Evolutionary conservation across 2,329 filamentous ascomycete species (phyloP).

Genomic region (Trichoderma citrinoviride): DNA sequence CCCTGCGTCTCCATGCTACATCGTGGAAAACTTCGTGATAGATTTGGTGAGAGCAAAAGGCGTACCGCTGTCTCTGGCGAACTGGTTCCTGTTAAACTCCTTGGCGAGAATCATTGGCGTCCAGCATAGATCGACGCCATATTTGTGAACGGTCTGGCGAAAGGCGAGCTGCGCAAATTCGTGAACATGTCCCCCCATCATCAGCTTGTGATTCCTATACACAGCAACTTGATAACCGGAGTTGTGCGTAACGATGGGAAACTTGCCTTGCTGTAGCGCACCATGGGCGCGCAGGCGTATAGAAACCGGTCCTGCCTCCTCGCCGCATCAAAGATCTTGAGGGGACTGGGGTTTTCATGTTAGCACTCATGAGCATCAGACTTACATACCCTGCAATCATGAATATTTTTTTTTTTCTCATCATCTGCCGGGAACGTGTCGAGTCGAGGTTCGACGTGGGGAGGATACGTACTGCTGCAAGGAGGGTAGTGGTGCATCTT

Average conservation of each 20-base stretch:
- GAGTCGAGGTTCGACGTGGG: not conserved
- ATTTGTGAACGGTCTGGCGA: conserved; percentile 62
- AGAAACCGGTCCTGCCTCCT: conserved; percentile 52
- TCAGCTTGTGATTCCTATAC: not conserved
- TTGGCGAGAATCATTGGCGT: conserved; percentile 71
- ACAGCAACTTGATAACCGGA: too few relatives aligned
- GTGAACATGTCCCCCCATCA: not conserved
- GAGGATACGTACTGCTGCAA: conserved; percentile 12
- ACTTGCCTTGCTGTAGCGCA: conserved; percentile 58
- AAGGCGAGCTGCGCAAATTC: conserved; percentile 57
- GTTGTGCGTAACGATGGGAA: too few relatives aligned
- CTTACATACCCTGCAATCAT: not conserved
- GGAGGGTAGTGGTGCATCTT: not conserved
- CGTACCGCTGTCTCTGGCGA: conserved; percentile 60
- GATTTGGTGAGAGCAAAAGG: not conserved
- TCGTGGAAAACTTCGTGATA: too few relatives aligned
- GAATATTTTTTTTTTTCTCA: too few relatives aligned
- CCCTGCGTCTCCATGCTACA: not conserved
- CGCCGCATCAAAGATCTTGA: conserved; percentile 58
- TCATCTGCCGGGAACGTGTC: not conserved
- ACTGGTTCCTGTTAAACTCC: conserved; percentile 61
- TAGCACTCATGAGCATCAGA: not conserved
- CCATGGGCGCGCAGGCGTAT: conserved; percentile 65
- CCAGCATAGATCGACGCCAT: conserved; percentile 65
- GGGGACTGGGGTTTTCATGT: conserved; percentile 42